These are phyloP conservation scores for Mycena pura DNA, from an alignment of 768 basidiomycete genomes.

Conservation along the genomic window DNA sequence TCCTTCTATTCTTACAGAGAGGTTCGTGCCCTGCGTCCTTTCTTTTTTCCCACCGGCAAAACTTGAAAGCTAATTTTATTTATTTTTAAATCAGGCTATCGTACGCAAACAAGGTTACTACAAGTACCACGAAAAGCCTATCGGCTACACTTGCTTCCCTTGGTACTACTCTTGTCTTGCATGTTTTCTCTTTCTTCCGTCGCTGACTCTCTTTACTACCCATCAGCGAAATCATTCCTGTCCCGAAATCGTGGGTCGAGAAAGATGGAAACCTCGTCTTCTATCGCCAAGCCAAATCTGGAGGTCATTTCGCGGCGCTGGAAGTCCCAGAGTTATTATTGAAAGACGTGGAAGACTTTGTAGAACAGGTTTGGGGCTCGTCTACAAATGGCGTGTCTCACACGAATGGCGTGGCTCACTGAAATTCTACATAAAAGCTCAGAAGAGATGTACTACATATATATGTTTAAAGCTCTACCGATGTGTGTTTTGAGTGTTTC, in stretches of 20 bases:
- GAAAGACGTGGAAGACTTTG: constrained; percentile 12
- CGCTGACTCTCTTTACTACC: constrained; percentile 5
- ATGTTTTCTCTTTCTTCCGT: constrained; percentile 2
- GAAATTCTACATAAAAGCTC: neutral
- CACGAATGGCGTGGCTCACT: neutral
- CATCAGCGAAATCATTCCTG: constrained; percentile 9
- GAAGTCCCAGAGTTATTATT: constrained; percentile 14
- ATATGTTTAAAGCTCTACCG: no score
- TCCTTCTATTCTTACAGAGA: constrained; percentile 15
- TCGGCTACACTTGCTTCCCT: constrained; percentile 11
- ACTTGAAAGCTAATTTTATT: constrained; percentile 9
- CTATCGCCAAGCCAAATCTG: constrained; percentile 13
- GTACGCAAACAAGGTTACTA: neutral
- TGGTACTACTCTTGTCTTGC: neutral
- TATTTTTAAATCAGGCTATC: neutral
- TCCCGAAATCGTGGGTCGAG: constrained; percentile 12
- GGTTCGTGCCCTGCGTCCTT: constrained; percentile 4
- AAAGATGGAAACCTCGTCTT: constrained; percentile 13
- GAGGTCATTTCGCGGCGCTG: constrained; percentile 13
- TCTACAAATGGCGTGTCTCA: neutral
- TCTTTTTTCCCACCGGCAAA: neutral
- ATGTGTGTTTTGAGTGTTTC: no score
- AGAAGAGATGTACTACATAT: neutral
- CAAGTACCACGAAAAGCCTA: constrained; percentile 9
- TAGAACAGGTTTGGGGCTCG: constrained; percentile 4